Conservation (phyloP, 805 yeast species). For the Schwanniomyces occidentalis region DNA sequence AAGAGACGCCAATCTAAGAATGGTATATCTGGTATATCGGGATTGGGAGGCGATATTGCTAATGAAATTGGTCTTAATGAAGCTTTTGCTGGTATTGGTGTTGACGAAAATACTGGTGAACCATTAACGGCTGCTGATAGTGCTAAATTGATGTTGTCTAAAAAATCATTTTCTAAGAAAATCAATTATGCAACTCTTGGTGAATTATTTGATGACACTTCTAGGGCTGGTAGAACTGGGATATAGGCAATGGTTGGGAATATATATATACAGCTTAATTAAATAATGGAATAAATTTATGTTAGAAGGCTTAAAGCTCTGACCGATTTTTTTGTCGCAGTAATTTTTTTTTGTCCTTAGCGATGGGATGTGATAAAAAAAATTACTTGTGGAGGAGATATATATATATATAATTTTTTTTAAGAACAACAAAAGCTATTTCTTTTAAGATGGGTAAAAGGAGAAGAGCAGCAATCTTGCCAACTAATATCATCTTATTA, state of each 20-base stretch:
- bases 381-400: constrained; percentile 1
- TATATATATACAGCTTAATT: not conserved
- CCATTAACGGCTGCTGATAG: constrained; percentile 70
- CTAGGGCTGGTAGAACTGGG: constrained; percentile 7
- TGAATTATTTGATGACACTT: constrained; percentile 35
- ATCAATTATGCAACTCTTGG: constrained; percentile 85
- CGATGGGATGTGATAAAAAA: constrained; percentile 11
- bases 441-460: constrained; percentile 68
- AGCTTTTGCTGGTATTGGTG: constrained; percentile 40
- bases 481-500: constrained; percentile 85
- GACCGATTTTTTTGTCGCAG: too few species aligned
- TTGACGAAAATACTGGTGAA: constrained; percentile 42
- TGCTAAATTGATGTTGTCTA: constrained; percentile 73
- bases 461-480: constrained; percentile 90
- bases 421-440: not conserved
- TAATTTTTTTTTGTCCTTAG: not conserved
- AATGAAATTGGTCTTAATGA: constrained; percentile 28
- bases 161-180: constrained; percentile 80
- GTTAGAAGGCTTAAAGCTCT: too few species aligned
- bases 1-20: constrained; percentile 39
- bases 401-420: not conserved
- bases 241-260: constrained; percentile 3
- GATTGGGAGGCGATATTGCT: constrained; percentile 20
- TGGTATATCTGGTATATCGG: constrained; percentile 15
- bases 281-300: too few species aligned